phyloP scores from a whole-genome alignment of 768 basidiomycete genomes.

The Lentinula lateritia region DNA sequence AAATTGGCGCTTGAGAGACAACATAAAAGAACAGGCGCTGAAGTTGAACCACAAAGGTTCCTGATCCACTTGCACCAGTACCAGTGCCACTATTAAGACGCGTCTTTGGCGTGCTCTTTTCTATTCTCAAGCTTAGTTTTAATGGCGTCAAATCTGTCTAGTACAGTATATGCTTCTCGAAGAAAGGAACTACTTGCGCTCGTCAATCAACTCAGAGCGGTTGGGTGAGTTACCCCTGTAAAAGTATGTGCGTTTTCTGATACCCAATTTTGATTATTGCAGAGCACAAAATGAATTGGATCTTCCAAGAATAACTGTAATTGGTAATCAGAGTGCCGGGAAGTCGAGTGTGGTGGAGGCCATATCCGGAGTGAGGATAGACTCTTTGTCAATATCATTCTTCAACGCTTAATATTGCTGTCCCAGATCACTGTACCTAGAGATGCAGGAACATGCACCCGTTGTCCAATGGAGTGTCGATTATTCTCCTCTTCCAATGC shows the following conservation, averaged over 20 bases:
- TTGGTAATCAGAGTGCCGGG: conserved; percentile 48
- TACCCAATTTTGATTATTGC: not conserved
- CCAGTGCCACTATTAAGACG: too few relatives aligned
- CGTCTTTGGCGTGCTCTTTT: too few relatives aligned
- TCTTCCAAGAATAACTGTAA: conserved; percentile 43
- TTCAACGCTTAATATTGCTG: not conserved
- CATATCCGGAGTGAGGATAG: conserved; percentile 34
- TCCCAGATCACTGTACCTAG: conserved; percentile 41
- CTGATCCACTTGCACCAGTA: too few relatives aligned
- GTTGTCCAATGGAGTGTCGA: conserved; percentile 33
- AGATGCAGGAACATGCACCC: conserved; percentile 42
- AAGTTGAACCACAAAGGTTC: too few relatives aligned
- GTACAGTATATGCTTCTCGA: conserved; percentile 17
- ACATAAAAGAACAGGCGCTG: too few relatives aligned
- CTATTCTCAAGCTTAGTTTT: too few relatives aligned
- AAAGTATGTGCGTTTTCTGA: too few relatives aligned
- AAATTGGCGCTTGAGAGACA: too few relatives aligned
- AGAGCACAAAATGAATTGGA: conserved; percentile 42
- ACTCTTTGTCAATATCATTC: not conserved
- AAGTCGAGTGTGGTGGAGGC: conserved; percentile 46
- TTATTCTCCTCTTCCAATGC: conserved; percentile 16
- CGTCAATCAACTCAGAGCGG: conserved; percentile 25
- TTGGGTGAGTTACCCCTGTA: conserved; percentile 21
- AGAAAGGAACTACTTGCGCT: conserved; percentile 25
- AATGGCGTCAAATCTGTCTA: not conserved